phyloP scores from a whole-genome alignment of 257 asterid genomes.

The Solanum ossicruentum region DNA sequence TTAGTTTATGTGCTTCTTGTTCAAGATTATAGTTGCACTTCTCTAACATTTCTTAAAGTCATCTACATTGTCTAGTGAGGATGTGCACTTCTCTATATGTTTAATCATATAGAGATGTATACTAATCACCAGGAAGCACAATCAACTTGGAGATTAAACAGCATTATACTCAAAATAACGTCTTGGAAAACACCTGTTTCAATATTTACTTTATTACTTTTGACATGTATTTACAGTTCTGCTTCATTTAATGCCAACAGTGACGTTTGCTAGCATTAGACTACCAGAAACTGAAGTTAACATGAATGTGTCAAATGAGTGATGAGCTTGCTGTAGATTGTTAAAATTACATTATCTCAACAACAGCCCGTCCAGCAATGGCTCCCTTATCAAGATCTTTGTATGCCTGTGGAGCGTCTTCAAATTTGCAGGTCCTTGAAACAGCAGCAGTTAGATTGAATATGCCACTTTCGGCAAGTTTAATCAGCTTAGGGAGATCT shows the following conservation, averaged over 20 bases:
- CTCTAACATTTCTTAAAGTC: neutral
- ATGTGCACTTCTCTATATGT: neutral
- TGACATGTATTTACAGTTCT: neutral
- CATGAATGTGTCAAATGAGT: neutral
- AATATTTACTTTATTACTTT: neutral
- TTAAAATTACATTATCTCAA: slow-evolving; percentile 64
- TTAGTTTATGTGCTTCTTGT: neutral
- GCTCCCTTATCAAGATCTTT: slow-evolving; percentile 64
- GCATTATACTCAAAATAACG: neutral
- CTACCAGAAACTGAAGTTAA: neutral
- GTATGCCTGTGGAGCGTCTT: slow-evolving; percentile 58
- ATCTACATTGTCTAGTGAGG: neutral
- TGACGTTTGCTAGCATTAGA: neutral
- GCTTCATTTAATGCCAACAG: neutral
- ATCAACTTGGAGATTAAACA: neutral
- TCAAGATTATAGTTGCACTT: neutral
- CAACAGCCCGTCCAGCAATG: slow-evolving; percentile 76
- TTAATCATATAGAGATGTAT: neutral
- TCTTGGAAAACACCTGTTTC: neutral
- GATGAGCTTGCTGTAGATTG: neutral
- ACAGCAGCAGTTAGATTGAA: slow-evolving; percentile 78
- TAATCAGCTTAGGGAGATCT: slow-evolving; percentile 84
- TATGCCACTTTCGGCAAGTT: slow-evolving; percentile 77
- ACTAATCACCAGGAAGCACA: neutral
- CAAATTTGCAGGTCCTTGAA: slow-evolving; percentile 72